phyloP scores from a whole-genome alignment of 441 rosid genomes.

The Bocquillonia castaneifolia region DNA sequence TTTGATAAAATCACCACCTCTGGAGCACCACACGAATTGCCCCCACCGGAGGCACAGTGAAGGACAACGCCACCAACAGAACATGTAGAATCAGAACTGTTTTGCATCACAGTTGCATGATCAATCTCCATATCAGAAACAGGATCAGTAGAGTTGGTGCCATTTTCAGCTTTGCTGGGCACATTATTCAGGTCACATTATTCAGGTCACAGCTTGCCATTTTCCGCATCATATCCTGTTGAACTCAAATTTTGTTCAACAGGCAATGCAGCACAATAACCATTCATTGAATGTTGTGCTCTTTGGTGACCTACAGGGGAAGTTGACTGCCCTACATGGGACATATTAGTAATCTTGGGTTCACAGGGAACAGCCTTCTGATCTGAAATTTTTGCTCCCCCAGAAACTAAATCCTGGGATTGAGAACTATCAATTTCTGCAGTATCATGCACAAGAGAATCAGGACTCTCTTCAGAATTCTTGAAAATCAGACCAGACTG shows the following conservation, averaged over 20 bases:
- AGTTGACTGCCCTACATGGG: slow-evolving; percentile 19
- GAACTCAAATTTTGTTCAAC: slow-evolving; percentile 2
- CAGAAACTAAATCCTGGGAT: slow-evolving; percentile 17
- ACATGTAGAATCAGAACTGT: slow-evolving; percentile 23
- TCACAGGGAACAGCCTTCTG: slow-evolving; percentile 4
- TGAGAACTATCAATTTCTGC: slow-evolving; percentile 1
- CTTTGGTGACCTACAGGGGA: slow-evolving; percentile 6
- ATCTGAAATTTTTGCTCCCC: slow-evolving; percentile 6
- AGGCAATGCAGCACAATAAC: slow-evolving; percentile 10
- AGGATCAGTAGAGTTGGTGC: slow-evolving; percentile 2
- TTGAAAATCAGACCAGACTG: slow-evolving; percentile 16
- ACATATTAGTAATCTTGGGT: slow-evolving; percentile 6
- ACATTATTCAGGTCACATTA: slow-evolving; percentile 14
- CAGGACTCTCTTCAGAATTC: slow-evolving; percentile 6
- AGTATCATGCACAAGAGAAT: slow-evolving; percentile 16
- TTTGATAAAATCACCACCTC: slow-evolving; percentile 34
- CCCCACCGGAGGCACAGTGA: slow-evolving; percentile 28
- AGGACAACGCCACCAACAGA: slow-evolving; percentile 23
- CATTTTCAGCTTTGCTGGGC: not conserved
- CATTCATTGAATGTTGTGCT: slow-evolving; percentile 11
- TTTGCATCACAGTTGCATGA: not conserved
- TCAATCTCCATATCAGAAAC: slow-evolving; percentile 17
- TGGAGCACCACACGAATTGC: slow-evolving; percentile 23
- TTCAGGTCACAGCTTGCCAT: slow-evolving; percentile 1
- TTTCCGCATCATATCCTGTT: slow-evolving; percentile 16